These are phyloP conservation scores for Daedaleopsis sinensis DNA, from an alignment of 768 basidiomycete genomes.

Conservation along the genomic window DNA sequence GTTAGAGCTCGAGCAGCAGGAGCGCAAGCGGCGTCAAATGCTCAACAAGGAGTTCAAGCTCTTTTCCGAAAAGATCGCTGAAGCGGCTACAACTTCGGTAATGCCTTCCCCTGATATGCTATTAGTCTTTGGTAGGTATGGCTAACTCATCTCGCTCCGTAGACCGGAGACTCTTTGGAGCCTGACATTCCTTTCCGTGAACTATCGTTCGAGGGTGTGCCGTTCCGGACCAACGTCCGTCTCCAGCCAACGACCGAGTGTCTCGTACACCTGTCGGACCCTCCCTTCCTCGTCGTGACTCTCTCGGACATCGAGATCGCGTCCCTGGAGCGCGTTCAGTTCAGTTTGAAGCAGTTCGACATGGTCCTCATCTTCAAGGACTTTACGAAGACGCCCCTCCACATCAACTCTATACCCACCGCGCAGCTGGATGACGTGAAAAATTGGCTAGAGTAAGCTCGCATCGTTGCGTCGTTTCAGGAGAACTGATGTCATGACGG, in stretches of 20 bases:
- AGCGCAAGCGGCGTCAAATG: slow-evolving; percentile 84
- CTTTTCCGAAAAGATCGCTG: slow-evolving; percentile 91
- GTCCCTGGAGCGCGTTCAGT: slow-evolving; percentile 95
- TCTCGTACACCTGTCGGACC: slow-evolving; percentile 91
- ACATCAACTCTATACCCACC: slow-evolving; percentile 95
- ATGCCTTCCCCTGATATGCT: slow-evolving; percentile 28
- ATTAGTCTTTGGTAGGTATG: background rate
- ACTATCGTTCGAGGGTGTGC: slow-evolving; percentile 95
- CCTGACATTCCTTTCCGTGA: slow-evolving; percentile 97
- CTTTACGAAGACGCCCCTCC: slow-evolving; percentile 88
- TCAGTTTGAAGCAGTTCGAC: slow-evolving; percentile 95
- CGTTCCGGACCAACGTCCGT: slow-evolving; percentile 92
- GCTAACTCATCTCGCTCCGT: slow-evolving; percentile 18
- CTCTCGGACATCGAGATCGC: slow-evolving; percentile 95
- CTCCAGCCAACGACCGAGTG: slow-evolving; percentile 97
- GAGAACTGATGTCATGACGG: background rate
- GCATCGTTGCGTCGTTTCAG: slow-evolving; percentile 15
- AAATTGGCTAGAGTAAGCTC: slow-evolving; percentile 94
- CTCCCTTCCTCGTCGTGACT: slow-evolving; percentile 95
- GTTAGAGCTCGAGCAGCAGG: slow-evolving; percentile 98
- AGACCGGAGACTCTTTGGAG: slow-evolving; percentile 85
- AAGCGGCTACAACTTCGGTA: slow-evolving; percentile 79
- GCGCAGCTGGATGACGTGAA: slow-evolving; percentile 94
- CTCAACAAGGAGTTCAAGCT: slow-evolving; percentile 94
- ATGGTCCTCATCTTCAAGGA: slow-evolving; percentile 97